Evolutionary conservation across 208 protist species (phyloP), one percentile per base, ranked within the genome.

Genomic region (Acanthamoeba triangularis): DNA sequence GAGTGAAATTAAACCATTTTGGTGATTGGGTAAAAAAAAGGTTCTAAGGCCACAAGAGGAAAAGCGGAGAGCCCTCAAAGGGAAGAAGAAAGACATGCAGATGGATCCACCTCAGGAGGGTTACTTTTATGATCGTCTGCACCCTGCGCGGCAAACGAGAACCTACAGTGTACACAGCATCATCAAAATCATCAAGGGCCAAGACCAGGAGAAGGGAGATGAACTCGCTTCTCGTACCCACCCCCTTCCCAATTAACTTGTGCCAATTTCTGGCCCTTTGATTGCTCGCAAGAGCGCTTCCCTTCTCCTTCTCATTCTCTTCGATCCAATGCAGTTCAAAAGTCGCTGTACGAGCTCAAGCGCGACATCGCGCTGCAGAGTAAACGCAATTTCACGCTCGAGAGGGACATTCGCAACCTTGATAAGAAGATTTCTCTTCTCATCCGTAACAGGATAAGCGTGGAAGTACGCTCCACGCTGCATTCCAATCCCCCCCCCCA

Each of bases 361-460:
- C 92, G 94, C 74, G 93, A 97, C 28, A 97, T 97, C 49, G 84
- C 96, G 49, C 18, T 96, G 37, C 61, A 65, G 56, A 96, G 96
- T 67, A 96, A 96, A 67, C 95, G 93, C 41, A 97, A 97, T 85
- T 97, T 96, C 78, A 95, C 92, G 41, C 90, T 96, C 10, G 90
- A 94, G 44, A 76, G 90, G 25, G 67, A 94, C 67, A 94, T 94
- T 78, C 54, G 90, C 37, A 94, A 84, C 47, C 35, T 94, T 8
- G 90, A 94, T 49, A 76, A 78, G 52, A 94, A 94, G 90, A 94
- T 94, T 11, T 33, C 90, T 5, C 65, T 94, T 33, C 69, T 94
- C 67, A 82, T 94, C 25, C 35, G 69, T 5, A 94, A 94, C 61
- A n/a, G 90, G 7, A 94, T 94, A 0, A 65, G 61, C 44, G 35